Percentiles rank a stretch among this genome's conserved stretches.
Evolutionary conservation across 2,329 filamentous ascomycete genomes (phyloP).

Genomic region (Phoma sp.): DNA sequence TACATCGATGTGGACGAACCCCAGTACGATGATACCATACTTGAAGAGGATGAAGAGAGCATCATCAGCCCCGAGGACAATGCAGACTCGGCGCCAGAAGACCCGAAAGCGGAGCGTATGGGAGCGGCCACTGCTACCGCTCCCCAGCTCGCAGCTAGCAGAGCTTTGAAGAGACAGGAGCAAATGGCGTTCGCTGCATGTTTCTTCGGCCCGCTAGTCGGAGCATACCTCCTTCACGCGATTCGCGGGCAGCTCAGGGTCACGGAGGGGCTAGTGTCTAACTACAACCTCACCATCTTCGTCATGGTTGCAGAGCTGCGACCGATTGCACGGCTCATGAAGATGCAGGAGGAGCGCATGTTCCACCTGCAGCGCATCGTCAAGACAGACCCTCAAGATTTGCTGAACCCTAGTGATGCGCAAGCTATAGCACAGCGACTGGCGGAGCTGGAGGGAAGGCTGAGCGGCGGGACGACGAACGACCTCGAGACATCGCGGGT

Average conservation of each 20-base stretch:
- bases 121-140: conserved; percentile 10
- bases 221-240: conserved; percentile 83
- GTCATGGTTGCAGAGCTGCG: conserved; percentile 85
- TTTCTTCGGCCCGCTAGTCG: conserved; percentile 77
- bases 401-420: conserved; percentile 24
- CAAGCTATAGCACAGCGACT: conserved; percentile 66
- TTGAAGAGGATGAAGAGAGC: conserved; percentile 40
- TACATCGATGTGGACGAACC: conserved; percentile 32
- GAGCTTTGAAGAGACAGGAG: conserved; percentile 78
- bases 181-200: conserved; percentile 76
- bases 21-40: conserved; percentile 32
- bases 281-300: conserved; percentile 93
- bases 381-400: conserved; percentile 32
- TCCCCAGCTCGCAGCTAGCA: conserved; percentile 53
- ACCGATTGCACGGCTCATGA: conserved; percentile 81
- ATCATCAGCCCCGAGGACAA: conserved; percentile 21
- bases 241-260: conserved; percentile 83
- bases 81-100: conserved; percentile 14
- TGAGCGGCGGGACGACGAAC: conserved; percentile 53
- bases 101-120: conserved; percentile 9
- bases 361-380: conserved; percentile 81
- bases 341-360: conserved; percentile 79
- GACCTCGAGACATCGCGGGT: conserved; percentile 52
- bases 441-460: conserved; percentile 71
- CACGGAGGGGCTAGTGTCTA: conserved; percentile 85